Conservation (phyloP, 495 filamentous ascomycete species). For the Penicillium antarcticum region DNA sequence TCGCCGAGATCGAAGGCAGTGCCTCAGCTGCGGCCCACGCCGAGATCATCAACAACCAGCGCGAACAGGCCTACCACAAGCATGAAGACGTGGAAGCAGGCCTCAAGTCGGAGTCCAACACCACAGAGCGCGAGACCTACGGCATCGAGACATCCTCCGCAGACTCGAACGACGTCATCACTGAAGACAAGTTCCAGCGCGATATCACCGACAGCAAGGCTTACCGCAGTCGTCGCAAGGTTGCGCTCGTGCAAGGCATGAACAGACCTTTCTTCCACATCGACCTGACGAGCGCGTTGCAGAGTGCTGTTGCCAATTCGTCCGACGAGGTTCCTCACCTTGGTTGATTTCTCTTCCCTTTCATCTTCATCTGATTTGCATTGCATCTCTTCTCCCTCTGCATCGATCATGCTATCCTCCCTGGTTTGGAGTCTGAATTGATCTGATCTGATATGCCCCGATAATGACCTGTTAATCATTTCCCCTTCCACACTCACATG, state of each 20-base stretch:
- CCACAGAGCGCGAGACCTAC: slow-evolving; percentile 29
- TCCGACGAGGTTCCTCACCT: slow-evolving; percentile 23
- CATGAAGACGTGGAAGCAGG: slow-evolving; percentile 40
- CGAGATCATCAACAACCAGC: slow-evolving; percentile 57
- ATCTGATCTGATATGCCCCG: slow-evolving; percentile 15
- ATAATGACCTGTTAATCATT: slow-evolving; percentile 20
- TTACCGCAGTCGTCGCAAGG: slow-evolving; percentile 39
- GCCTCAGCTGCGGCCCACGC: slow-evolving; percentile 64
- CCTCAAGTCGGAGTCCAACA: slow-evolving; percentile 24
- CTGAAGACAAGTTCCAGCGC: slow-evolving; percentile 42
- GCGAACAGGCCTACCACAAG: slow-evolving; percentile 36
- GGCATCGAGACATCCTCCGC: slow-evolving; percentile 31
- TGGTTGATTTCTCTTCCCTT: not conserved
- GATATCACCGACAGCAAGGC: slow-evolving; percentile 45
- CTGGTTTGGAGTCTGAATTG: slow-evolving; percentile 22
- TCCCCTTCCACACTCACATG: not conserved
- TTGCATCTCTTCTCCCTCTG: slow-evolving; percentile 3
- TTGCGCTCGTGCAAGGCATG: slow-evolving; percentile 76
- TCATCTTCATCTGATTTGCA: slow-evolving; percentile 5
- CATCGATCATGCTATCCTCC: slow-evolving; percentile 18
- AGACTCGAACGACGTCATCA: slow-evolving; percentile 25
- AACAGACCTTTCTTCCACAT: slow-evolving; percentile 93
- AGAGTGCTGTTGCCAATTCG: slow-evolving; percentile 79
- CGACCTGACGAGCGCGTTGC: slow-evolving; percentile 86
- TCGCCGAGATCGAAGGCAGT: slow-evolving; percentile 79